Evolutionary conservation across 495 filamentous ascomycete genomes (phyloP).

Genomic region (Podospora bellae-mahoneyi): DNA sequence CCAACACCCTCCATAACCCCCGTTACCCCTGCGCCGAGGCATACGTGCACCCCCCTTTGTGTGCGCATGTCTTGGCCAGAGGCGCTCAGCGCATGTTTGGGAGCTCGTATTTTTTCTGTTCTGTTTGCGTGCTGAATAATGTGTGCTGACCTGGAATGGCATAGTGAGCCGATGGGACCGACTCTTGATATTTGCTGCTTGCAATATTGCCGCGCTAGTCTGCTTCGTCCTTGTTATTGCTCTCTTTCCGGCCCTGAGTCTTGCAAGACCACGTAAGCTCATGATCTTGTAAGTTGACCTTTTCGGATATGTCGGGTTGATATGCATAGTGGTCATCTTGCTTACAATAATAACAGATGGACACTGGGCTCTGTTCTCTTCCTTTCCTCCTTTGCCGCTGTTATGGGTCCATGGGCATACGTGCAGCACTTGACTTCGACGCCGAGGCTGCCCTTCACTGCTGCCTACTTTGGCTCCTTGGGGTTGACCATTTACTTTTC

Average conservation of each 20-base stretch:
- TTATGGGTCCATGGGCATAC: slow-evolving; percentile 87
- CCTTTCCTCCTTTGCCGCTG: slow-evolving; percentile 85
- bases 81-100: neutral
- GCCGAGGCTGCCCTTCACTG: slow-evolving; percentile 86
- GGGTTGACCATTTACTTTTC: slow-evolving; percentile 86
- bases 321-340: slow-evolving; percentile 6
- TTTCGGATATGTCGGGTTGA: neutral
- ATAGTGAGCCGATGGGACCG: slow-evolving; percentile 98
- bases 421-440: slow-evolving; percentile 79
- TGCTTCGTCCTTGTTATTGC: slow-evolving; percentile 92
- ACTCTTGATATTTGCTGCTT: slow-evolving; percentile 83
- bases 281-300: slow-evolving; percentile 80
- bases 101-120: neutral
- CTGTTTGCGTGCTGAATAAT: neutral
- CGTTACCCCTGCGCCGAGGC: neutral
- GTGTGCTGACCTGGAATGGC: neutral
- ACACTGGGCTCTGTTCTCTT: slow-evolving; percentile 88
- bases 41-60: neutral
- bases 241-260: slow-evolving; percentile 70
- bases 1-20: slow-evolving; percentile 1
- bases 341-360: slow-evolving; percentile 61
- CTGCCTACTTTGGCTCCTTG: slow-evolving; percentile 95
- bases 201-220: slow-evolving; percentile 83
- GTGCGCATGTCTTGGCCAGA: neutral
- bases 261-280: slow-evolving; percentile 83